phyloP scores from a whole-genome alignment of 2,329 filamentous ascomycete genomes.

The Colletotrichum neosansevieriae region DNA sequence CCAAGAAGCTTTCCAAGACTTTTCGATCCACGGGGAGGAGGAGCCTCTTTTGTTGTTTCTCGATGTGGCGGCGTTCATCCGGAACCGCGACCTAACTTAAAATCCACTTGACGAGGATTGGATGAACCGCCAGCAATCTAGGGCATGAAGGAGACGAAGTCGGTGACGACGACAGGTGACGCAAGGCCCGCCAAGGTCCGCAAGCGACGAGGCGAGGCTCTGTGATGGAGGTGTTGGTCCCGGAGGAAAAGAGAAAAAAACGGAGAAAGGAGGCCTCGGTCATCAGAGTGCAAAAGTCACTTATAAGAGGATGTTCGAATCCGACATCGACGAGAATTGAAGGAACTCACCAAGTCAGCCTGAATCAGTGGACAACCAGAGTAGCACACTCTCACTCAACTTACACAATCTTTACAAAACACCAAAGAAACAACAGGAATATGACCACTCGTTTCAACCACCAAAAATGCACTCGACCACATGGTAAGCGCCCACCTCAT shows the following conservation, averaged over 20 bases:
- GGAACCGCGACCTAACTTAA: background rate
- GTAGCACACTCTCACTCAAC: constrained; percentile 4
- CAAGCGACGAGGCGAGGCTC: background rate
- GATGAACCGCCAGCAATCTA: constrained; percentile 4
- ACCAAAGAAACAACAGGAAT: background rate
- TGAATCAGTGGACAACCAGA: constrained; percentile 9
- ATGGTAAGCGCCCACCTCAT: constrained; percentile 32
- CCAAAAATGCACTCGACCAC: constrained; percentile 51
- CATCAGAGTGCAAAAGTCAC: background rate
- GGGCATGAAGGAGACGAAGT: background rate
- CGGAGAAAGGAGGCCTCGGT: background rate
- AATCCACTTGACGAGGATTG: constrained; percentile 15
- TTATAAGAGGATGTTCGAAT: constrained; percentile 8
- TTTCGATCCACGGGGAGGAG: background rate
- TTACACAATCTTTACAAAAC: background rate
- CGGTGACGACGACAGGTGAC: constrained; percentile 18
- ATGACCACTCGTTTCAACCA: background rate
- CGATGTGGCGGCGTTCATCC: constrained; percentile 14
- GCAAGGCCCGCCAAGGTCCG: background rate
- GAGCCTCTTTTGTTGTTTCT: background rate
- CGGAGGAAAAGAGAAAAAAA: background rate
- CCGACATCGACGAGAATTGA: background rate
- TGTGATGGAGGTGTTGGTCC: background rate
- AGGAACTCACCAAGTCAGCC: constrained; percentile 5
- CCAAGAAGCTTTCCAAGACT: background rate